These are phyloP conservation scores for Wallemia mellicola DNA, from an alignment of 1,284 basidiomycete genomes.

Conservation along the genomic window DNA sequence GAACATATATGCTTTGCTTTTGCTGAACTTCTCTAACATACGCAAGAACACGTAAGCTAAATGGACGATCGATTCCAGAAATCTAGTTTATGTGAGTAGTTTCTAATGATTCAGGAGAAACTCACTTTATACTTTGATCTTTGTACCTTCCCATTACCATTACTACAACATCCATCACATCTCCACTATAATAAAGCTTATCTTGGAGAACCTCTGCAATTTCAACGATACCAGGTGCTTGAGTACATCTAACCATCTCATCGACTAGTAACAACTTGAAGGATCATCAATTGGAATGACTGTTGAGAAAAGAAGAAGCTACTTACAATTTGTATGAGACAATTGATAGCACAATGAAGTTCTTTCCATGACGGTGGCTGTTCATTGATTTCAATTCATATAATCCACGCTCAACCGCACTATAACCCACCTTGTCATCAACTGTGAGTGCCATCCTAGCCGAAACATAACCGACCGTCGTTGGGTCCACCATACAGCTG, in stretches of 20 bases:
- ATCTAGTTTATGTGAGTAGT: conserved; percentile 17
- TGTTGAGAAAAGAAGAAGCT: not conserved
- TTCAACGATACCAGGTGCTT: conserved; percentile 19
- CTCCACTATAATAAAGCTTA: conserved; percentile 73
- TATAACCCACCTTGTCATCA: conserved; percentile 42
- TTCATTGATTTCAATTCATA: too few species aligned
- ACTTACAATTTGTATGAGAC: conserved; percentile 45
- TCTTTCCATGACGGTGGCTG: conserved; percentile 82
- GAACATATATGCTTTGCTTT: conserved; percentile 37
- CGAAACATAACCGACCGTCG: conserved; percentile 62
- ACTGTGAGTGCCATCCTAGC: conserved; percentile 57
- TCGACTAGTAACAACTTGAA: conserved; percentile 47
- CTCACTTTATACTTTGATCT: conserved; percentile 24
- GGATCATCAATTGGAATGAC: not conserved
- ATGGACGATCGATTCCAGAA: conserved; percentile 52
- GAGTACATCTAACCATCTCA: conserved; percentile 18
- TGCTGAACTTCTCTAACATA: conserved; percentile 64
- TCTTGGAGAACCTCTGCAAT: conserved; percentile 50
- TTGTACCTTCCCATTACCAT: conserved; percentile 45
- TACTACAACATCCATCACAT: conserved; percentile 57
- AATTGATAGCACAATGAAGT: conserved; percentile 72
- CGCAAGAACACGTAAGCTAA: conserved; percentile 49
- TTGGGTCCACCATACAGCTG: conserved; percentile 36
- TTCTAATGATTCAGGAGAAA: not conserved
- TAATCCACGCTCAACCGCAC: not conserved